A percentile compares a stretch with the other conserved stretches of the same genome.
phyloP scores from a whole-genome alignment of 208 protist species.

The Trypanosoma scelopori region DNA sequence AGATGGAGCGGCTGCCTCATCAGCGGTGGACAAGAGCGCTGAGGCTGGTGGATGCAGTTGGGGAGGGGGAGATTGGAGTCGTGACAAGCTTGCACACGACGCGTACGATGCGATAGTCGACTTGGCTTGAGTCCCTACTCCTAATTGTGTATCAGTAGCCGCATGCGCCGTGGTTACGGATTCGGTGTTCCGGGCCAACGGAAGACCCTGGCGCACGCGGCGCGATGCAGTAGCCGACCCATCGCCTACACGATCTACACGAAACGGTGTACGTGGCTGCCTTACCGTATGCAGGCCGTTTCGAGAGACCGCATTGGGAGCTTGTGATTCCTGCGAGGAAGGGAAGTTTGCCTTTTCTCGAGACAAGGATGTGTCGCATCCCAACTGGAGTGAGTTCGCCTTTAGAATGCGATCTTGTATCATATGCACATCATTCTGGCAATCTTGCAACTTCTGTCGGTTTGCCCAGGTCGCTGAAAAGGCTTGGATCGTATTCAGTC shows the following conservation, averaged over 20 bases:
- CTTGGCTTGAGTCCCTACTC: neutral
- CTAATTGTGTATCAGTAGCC: neutral
- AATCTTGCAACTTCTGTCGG: neutral
- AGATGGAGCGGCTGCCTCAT: neutral
- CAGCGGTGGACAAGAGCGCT: no score
- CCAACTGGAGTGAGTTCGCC: slow-evolving; percentile 1
- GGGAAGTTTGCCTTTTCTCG: neutral
- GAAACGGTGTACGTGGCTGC: slow-evolving; percentile 24
- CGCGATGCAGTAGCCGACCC: slow-evolving; percentile 21
- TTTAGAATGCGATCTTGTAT: slow-evolving; percentile 19
- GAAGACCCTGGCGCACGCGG: neutral
- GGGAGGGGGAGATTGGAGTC: neutral
- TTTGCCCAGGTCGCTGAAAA: slow-evolving; percentile 4
- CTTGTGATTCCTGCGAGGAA: neutral
- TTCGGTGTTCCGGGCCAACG: neutral
- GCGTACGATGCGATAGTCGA: slow-evolving; percentile 26
- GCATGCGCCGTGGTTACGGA: neutral
- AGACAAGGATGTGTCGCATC: neutral
- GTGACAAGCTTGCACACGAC: slow-evolving; percentile 15
- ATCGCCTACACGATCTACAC: slow-evolving; percentile 26
- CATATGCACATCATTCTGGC: neutral
- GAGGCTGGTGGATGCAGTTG: neutral
- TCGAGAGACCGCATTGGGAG: neutral
- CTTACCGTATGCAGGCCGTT: neutral
- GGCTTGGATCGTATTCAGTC: slow-evolving; percentile 42